Evolutionary conservation across 176 grass and related monocot species (phyloP).

Genomic region (Tuctoria greenei): DNA sequence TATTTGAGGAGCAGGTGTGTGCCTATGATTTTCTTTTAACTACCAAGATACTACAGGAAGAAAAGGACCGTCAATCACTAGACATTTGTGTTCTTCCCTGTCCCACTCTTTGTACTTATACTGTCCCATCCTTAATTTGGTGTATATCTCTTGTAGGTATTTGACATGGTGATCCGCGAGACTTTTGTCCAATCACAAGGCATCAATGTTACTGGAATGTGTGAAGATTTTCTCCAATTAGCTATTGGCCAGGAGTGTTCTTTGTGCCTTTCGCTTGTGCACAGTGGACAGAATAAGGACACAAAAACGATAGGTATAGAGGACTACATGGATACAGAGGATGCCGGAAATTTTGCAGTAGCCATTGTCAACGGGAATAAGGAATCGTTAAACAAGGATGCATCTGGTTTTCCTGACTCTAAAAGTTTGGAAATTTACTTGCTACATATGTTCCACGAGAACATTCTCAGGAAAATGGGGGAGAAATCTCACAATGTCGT

Average conservation of each 20-base stretch:
- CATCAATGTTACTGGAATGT: conserved; percentile 89
- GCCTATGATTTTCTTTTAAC: conserved; percentile 18
- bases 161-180: conserved; percentile 83
- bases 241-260: conserved; percentile 82
- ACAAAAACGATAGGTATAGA: conserved; percentile 34
- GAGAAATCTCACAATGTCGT: conserved; percentile 44
- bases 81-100: not conserved
- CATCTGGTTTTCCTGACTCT: conserved; percentile 49
- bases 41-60: conserved; percentile 2
- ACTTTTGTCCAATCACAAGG: conserved; percentile 62
- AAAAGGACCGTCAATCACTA: not conserved
- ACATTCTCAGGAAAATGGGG: conserved; percentile 53
- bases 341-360: conserved; percentile 42
- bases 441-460: conserved; percentile 75
- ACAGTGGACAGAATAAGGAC: conserved; percentile 44
- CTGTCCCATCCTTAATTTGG: conserved; percentile 14
- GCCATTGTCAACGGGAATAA: conserved; percentile 52
- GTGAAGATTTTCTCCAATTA: conserved; percentile 86
- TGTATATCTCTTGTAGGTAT: conserved; percentile 53
- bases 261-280: conserved; percentile 67
- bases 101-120: conserved; percentile 23
- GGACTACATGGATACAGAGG: conserved; percentile 37
- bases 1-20: conserved; percentile 85
- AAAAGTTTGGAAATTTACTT: conserved; percentile 74
- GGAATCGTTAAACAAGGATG: conserved; percentile 25